A percentile compares a stretch with the other conserved stretches of the same genome.
Evolutionary conservation across 2,329 filamentous ascomycete genomes (phyloP).

Genomic region (Trichoderma afroharzianum): DNA sequence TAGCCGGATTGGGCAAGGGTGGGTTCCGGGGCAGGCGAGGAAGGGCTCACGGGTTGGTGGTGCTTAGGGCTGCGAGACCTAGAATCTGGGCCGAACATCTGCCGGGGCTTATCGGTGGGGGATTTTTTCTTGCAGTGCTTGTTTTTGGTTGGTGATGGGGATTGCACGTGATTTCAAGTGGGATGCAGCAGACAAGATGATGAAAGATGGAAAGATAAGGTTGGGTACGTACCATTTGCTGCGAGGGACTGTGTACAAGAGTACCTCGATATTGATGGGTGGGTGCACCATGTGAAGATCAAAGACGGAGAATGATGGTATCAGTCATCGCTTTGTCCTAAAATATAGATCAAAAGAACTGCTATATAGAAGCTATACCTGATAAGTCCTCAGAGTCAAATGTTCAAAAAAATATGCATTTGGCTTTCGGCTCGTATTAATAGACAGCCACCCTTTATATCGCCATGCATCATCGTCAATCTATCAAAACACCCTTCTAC

Average conservation of each 20-base stretch:
- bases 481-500: background rate
- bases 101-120: slow-evolving; percentile 26
- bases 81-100: slow-evolving; percentile 31
- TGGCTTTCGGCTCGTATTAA: background rate
- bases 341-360: background rate
- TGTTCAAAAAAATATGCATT: background rate
- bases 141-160: background rate
- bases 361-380: background rate
- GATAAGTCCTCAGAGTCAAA: background rate
- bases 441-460: background rate
- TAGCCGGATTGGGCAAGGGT: slow-evolving; percentile 34
- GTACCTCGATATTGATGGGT: background rate
- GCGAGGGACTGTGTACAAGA: background rate
- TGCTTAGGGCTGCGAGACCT: slow-evolving; percentile 43
- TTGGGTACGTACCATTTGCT: background rate
- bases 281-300: background rate
- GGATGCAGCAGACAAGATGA: background rate
- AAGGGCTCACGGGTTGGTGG: slow-evolving; percentile 29
- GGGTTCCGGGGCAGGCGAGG: slow-evolving; percentile 33
- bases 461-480: slow-evolving; percentile 3
- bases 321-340: background rate
- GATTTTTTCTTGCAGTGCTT: background rate
- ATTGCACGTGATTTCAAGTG: background rate
- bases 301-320: background rate
- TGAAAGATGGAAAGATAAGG: background rate